A percentile compares a stretch with the other conserved stretches of the same genome.
These are phyloP conservation scores for Drechslera avenae DNA, from an alignment of 2,329 filamentous ascomycete genomes.

Conservation along the genomic window DNA sequence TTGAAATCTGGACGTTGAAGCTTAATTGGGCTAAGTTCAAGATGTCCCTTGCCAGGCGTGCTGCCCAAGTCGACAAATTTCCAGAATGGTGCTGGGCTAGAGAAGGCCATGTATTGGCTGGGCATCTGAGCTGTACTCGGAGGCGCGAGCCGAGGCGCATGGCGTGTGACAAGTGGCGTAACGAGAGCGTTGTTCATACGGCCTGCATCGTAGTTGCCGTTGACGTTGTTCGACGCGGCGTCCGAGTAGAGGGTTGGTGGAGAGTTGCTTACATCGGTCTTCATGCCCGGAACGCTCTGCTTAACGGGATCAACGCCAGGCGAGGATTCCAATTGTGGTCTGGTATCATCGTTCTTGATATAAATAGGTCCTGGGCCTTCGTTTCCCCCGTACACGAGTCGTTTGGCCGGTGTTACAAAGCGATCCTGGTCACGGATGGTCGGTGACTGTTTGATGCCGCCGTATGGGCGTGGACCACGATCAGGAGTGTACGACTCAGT, in stretches of 20 bases:
- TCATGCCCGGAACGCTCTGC: constrained; percentile 38
- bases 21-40: constrained; percentile 46
- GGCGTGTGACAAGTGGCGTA: constrained; percentile 73
- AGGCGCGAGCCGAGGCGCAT: constrained; percentile 75
- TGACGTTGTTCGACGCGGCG: constrained; percentile 36
- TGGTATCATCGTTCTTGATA: constrained; percentile 30
- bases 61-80: constrained; percentile 79
- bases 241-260: constrained; percentile 47
- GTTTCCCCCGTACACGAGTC: constrained; percentile 37
- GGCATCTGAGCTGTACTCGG: constrained; percentile 81
- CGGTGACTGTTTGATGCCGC: constrained; percentile 40
- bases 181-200: constrained; percentile 50
- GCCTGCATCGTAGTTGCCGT: constrained; percentile 32
- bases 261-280: constrained; percentile 43
- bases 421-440: constrained; percentile 34
- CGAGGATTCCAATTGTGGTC: constrained; percentile 36
- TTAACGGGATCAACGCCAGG: constrained; percentile 42
- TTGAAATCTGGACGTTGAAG: constrained; percentile 40
- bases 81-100: constrained; percentile 86
- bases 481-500: constrained; percentile 61
- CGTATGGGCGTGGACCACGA: constrained; percentile 53
- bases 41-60: constrained; percentile 63
- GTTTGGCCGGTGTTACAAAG: constrained; percentile 45
- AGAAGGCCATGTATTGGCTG: constrained; percentile 84
- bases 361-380: constrained; percentile 29